phyloP scores from a whole-genome alignment of 495 filamentous ascomycete species.

The Paragyromitra xinjiangensis region DNA sequence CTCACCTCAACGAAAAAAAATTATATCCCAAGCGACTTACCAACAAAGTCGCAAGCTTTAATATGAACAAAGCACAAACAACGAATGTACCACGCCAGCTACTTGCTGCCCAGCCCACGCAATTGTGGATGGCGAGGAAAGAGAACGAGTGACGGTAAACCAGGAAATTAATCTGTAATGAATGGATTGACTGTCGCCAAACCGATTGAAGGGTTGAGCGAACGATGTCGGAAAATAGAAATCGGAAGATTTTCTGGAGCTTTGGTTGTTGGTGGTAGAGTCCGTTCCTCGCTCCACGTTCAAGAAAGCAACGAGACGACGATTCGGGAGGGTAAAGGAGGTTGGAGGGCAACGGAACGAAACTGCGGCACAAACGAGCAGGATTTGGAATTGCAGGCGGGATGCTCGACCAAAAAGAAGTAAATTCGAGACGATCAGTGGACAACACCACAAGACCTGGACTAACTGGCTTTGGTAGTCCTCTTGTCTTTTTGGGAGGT shows the following conservation, averaged over 20 bases:
- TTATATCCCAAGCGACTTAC: slow-evolving; percentile 31
- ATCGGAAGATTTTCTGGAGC: slow-evolving; percentile 31
- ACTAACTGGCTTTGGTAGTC: slow-evolving; percentile 21
- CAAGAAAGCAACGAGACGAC: slow-evolving; percentile 45
- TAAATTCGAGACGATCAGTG: slow-evolving; percentile 28
- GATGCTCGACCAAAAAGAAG: slow-evolving; percentile 42
- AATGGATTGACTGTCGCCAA: slow-evolving; percentile 53
- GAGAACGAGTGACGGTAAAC: slow-evolving; percentile 40
- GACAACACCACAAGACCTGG: slow-evolving; percentile 29
- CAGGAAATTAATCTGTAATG: slow-evolving; percentile 41
- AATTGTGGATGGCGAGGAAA: slow-evolving; percentile 48
- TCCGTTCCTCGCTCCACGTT: slow-evolving; percentile 31
- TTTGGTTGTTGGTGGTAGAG: slow-evolving; percentile 20
- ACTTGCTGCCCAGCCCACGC: slow-evolving; percentile 49
- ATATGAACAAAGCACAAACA: slow-evolving; percentile 40
- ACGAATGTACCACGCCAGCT: slow-evolving; percentile 52
- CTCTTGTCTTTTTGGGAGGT: slow-evolving; percentile 28
- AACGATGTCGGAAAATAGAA: slow-evolving; percentile 47
- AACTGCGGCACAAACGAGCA: slow-evolving; percentile 41
- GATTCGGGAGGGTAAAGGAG: slow-evolving; percentile 48
- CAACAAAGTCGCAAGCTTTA: slow-evolving; percentile 29
- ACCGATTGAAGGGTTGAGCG: slow-evolving; percentile 46
- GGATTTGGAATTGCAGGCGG: slow-evolving; percentile 41
- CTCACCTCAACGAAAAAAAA: slow-evolving; percentile 21
- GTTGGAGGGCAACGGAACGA: slow-evolving; percentile 41